Percentiles rank a stretch among this genome's conserved stretches.
Conservation (phyloP, 768 basidiomycete genomes). For the Mrakia blollopis region DNA sequence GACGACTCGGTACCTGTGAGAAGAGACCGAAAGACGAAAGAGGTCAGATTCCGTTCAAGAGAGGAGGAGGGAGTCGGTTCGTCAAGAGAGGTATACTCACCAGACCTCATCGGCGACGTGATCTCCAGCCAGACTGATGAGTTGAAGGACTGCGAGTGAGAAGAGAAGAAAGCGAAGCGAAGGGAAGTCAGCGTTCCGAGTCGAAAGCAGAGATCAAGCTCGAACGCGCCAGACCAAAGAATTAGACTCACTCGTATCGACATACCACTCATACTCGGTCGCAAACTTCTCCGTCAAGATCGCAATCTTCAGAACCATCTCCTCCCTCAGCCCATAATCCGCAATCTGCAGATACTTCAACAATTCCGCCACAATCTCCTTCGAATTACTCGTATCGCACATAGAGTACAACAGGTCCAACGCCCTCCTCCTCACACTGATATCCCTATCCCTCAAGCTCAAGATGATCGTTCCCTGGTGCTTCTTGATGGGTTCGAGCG, state of each 20-base stretch:
- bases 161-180: not conserved
- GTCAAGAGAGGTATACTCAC: constrained; percentile 44
- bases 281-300: constrained; percentile 99
- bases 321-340: constrained; percentile 91
- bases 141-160: constrained; percentile 56
- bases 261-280: constrained; percentile 94
- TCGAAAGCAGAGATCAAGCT: not conserved
- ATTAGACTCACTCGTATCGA: constrained; percentile 63
- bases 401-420: constrained; percentile 96
- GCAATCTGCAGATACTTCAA: constrained; percentile 91
- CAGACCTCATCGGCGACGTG: constrained; percentile 99
- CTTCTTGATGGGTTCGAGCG: constrained; percentile 83
- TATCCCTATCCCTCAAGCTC: constrained; percentile 92
- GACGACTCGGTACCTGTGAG: constrained; percentile 70
- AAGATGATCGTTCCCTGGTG: constrained; percentile 94
- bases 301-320: constrained; percentile 98
- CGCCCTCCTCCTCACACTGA: constrained; percentile 87
- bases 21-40: not conserved
- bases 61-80: not conserved
- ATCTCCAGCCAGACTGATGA: constrained; percentile 94
- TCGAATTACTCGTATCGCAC: constrained; percentile 97
- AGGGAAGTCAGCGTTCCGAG: not conserved
- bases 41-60: not conserved
- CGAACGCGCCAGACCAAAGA: not conserved
- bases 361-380: constrained; percentile 90